Percentiles rank a stretch among this genome's conserved stretches.
phyloP scores from a whole-genome alignment of 345 rosid genomes.

The Chamaenerion angustifolium region DNA sequence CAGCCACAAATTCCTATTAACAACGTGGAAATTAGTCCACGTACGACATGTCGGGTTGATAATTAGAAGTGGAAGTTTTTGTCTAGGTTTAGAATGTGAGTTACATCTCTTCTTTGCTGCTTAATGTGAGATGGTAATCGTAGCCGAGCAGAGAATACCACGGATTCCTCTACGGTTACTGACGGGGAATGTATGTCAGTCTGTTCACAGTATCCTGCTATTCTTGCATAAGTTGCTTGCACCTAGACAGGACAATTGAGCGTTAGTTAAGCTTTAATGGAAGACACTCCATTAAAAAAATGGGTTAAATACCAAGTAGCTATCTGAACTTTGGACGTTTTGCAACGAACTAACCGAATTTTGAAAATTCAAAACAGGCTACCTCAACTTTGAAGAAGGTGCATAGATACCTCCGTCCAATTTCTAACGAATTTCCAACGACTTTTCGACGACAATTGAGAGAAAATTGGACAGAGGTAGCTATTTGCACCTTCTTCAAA shows the following conservation, averaged over 20 bases:
- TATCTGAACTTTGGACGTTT: no score
- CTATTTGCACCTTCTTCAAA: no score
- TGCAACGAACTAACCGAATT: no score
- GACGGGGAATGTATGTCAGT: conserved; percentile 34
- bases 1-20: conserved; percentile 30
- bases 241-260: background rate
- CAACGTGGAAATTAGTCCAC: background rate
- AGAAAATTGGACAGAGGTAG: no score
- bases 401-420: no score
- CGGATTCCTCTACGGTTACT: conserved; percentile 26
- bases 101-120: conserved; percentile 21
- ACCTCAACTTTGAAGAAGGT: no score
- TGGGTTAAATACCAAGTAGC: no score
- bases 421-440: no score
- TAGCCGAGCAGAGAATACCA: conserved; percentile 28
- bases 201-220: conserved; percentile 35
- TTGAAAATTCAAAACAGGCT: no score
- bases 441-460: no score
- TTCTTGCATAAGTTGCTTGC: conserved; percentile 30
- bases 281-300: no score
- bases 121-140: conserved; percentile 21
- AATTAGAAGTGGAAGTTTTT: background rate
- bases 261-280: no score
- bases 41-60: background rate
- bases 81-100: conserved; percentile 3